Evolutionary conservation across 768 basidiomycete genomes (phyloP).

Genomic region (Coprinellus micaceus): DNA sequence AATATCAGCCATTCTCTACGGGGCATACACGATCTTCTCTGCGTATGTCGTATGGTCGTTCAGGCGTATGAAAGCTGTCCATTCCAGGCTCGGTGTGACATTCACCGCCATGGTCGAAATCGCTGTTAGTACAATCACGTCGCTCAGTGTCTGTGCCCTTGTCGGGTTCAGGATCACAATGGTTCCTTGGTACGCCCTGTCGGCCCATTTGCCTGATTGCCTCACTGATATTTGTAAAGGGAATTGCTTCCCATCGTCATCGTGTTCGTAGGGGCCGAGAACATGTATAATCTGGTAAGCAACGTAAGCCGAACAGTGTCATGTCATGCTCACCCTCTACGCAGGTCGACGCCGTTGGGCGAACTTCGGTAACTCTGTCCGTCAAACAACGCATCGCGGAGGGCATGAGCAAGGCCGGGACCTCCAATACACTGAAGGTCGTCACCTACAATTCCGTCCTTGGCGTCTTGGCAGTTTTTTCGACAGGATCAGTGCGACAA

Average conservation of each 20-base stretch:
- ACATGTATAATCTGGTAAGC: slow-evolving; percentile 91
- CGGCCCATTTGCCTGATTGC: background rate
- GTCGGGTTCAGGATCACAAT: slow-evolving; percentile 85
- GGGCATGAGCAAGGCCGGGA: slow-evolving; percentile 85
- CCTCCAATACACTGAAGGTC: slow-evolving; percentile 89
- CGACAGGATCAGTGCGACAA: slow-evolving; percentile 80
- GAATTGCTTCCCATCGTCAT: slow-evolving; percentile 90
- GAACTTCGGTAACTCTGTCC: slow-evolving; percentile 79
- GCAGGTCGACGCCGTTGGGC: slow-evolving; percentile 83
- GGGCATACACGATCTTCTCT: slow-evolving; percentile 74
- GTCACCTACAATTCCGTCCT: slow-evolving; percentile 81
- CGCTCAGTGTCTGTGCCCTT: slow-evolving; percentile 87
- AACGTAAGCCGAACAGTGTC: slow-evolving; percentile 8
- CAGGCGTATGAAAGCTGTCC: slow-evolving; percentile 76
- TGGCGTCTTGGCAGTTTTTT: slow-evolving; percentile 68
- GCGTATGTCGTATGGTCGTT: slow-evolving; percentile 74
- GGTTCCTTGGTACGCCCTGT: slow-evolving; percentile 71
- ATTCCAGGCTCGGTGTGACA: slow-evolving; percentile 86
- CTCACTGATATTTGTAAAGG: slow-evolving; percentile 38
- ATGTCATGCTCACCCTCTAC: slow-evolving; percentile 25
- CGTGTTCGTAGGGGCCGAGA: slow-evolving; percentile 93
- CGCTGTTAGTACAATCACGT: slow-evolving; percentile 88
- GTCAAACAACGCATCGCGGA: slow-evolving; percentile 91
- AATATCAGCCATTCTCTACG: slow-evolving; percentile 67
- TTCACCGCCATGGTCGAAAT: slow-evolving; percentile 94